Conservation (phyloP, 192 early-diverging fungal species). For the Podila epicladia region DNA sequence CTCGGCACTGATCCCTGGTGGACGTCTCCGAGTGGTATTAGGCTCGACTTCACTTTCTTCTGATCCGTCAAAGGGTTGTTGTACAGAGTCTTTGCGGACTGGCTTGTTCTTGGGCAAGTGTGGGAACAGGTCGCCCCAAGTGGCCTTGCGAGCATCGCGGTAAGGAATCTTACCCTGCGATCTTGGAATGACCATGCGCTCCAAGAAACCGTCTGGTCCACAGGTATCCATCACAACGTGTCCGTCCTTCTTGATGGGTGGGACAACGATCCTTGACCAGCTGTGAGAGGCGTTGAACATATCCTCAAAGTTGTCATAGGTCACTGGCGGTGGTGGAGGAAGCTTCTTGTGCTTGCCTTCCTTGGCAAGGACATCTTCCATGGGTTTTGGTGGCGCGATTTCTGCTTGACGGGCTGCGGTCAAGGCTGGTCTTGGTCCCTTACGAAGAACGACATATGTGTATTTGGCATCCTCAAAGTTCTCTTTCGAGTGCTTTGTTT, state of each 20-base stretch:
- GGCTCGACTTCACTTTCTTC: not conserved
- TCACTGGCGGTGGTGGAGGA: constrained; percentile 36
- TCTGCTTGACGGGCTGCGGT: not conserved
- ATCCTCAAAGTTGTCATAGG: constrained; percentile 29
- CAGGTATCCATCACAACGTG: constrained; percentile 82
- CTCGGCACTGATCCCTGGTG: constrained; percentile 21
- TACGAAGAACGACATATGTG: constrained; percentile 80
- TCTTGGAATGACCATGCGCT: constrained; percentile 77
- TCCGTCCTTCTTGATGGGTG: constrained; percentile 80
- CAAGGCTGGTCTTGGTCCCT: constrained; percentile 61
- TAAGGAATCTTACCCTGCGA: constrained; percentile 75
- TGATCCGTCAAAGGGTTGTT: constrained; percentile 9
- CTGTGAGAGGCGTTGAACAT: constrained; percentile 54
- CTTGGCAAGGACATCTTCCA: not conserved
- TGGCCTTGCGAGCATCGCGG: constrained; percentile 76
- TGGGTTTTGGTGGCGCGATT: not conserved
- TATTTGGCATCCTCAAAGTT: constrained; percentile 82
- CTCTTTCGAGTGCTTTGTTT: constrained; percentile 68
- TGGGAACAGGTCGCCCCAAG: constrained; percentile 89
- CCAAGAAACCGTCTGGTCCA: constrained; percentile 54
- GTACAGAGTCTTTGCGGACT: constrained; percentile 23
- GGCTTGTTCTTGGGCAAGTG: constrained; percentile 69
- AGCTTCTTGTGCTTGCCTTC: constrained; percentile 38
- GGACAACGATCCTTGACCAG: constrained; percentile 79
- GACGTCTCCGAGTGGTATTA: not conserved